Evolutionary conservation across 2,329 filamentous ascomycete species (phyloP).

Genomic region (Fusarium beomiforme): DNA sequence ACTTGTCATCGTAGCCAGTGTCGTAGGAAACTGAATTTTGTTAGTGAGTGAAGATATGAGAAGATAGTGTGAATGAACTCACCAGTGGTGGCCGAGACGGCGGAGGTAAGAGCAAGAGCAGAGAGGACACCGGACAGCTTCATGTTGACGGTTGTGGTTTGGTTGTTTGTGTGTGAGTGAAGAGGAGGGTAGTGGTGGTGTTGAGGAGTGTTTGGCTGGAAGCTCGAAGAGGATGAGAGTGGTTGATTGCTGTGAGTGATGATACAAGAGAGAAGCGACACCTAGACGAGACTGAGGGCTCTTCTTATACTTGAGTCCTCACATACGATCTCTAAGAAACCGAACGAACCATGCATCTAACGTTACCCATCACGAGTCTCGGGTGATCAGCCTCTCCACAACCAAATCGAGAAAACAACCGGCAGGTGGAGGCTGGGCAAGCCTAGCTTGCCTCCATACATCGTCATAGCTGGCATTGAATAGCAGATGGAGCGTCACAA

Average conservation of each 20-base stretch:
- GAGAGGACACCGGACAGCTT: constrained; percentile 54
- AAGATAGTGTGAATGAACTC: background rate
- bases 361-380: constrained; percentile 28
- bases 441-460: constrained; percentile 11
- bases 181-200: constrained; percentile 1
- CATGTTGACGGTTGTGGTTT: constrained; percentile 51
- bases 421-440: constrained; percentile 30
- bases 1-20: constrained; percentile 71
- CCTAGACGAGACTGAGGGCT: constrained; percentile 13
- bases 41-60: constrained; percentile 14
- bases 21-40: constrained; percentile 72
- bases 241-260: constrained; percentile 26
- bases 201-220: constrained; percentile 23
- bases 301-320: constrained; percentile 36
- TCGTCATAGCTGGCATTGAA: constrained; percentile 23
- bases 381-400: constrained; percentile 33
- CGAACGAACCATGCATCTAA: constrained; percentile 28
- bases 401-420: constrained; percentile 10
- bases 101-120: constrained; percentile 51
- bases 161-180: constrained; percentile 20
- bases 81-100: constrained; percentile 51
- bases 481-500: background rate
- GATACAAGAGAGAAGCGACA: constrained; percentile 7
- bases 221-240: constrained; percentile 22
- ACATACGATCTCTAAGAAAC: constrained; percentile 19